Evolutionary conservation across 1,139 yeast species (phyloP), one percentile per base, ranked within the genome.

Genomic region (Williopsis jadinii): DNA sequence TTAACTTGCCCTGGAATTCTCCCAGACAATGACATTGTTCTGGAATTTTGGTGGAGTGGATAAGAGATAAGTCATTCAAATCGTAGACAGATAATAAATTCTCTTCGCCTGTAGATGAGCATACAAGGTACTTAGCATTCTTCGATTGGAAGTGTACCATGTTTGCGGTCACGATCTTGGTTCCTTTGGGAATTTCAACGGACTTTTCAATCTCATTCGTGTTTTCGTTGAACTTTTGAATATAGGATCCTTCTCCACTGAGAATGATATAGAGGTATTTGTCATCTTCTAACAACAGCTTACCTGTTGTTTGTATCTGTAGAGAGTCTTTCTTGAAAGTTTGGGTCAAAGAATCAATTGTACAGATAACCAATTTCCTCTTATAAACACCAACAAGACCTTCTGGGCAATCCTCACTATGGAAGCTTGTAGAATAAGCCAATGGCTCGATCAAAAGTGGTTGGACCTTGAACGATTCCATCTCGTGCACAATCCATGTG

Each of bases 41-140:
- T 8, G 75, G 79, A 1, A 84, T 62, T 27, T 63, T 59, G 0
- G 97, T 90, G 44, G 68, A 68, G 60, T 90, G 95, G 4, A 82
- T 53, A 27, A 78, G 66, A 35, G 64, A 61, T 14, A 84, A 51
- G 2, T 60, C 52, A 19, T 19, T 19, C 6, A 63, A 58, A 14
- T 72, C 70, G 30, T 56, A 58, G 3, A 63, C 62, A 26, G 53
- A 49, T 11, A 77, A 60, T 32, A 59, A 66, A 52, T 73, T 79
- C 1, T 77, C 67, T 40, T 19, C 46, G 24, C 66, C 62, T 1
- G 74, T 62, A 0, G 75, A 59, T 0, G 84, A 80, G 2, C 79
- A 75, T 2, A 76, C 62, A 11, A 84, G 50, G 51, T 64, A 71
- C 29, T 58, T 60, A 11, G 60, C 55, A 10, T 59, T 59, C 30